Percentiles rank a stretch among this genome's conserved stretches.
phyloP scores from a whole-genome alignment of 306 rosid genomes.

The Carpinus fangiana region DNA sequence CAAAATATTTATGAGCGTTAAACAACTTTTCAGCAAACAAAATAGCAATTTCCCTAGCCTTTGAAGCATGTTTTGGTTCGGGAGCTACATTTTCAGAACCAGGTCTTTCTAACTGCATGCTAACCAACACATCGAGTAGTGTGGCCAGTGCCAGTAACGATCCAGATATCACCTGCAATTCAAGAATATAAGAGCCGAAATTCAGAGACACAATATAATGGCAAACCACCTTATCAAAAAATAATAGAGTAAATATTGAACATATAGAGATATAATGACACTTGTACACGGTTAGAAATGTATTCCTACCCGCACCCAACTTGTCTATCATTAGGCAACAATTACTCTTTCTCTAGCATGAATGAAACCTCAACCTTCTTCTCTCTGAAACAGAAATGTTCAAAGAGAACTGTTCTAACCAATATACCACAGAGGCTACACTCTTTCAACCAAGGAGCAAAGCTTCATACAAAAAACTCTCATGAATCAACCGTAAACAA shows the following conservation, averaged over 20 bases:
- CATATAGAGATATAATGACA: not conserved
- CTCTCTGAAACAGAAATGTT: not conserved
- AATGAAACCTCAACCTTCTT: not conserved
- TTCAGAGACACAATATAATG: conserved; percentile 22
- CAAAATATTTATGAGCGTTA: conserved; percentile 62
- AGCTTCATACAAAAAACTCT: conserved; percentile 16
- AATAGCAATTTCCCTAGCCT: conserved; percentile 71
- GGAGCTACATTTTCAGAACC: conserved; percentile 51
- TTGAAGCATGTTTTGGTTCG: conserved; percentile 74
- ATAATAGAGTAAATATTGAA: not conserved
- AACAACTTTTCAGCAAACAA: conserved; percentile 80
- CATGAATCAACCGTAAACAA: conserved; percentile 19
- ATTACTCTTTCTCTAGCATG: not conserved
- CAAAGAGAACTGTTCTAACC: conserved; percentile 20
- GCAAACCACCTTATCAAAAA: conserved; percentile 1
- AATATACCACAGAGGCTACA: conserved; percentile 2
- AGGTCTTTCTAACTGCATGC: conserved; percentile 48
- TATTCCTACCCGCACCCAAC: not conserved
- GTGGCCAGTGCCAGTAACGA: conserved; percentile 86
- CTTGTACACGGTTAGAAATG: not conserved
- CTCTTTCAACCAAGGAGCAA: too few relatives aligned
- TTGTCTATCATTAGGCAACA: not conserved
- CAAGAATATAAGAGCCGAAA: conserved; percentile 31
- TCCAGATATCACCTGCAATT: conserved; percentile 78
- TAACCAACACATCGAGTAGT: conserved; percentile 80